Percentiles rank a stretch among this genome's conserved stretches.
Evolutionary conservation across 2,329 filamentous ascomycete genomes (phyloP).

Genomic region (Tolypocladium capitatum): DNA sequence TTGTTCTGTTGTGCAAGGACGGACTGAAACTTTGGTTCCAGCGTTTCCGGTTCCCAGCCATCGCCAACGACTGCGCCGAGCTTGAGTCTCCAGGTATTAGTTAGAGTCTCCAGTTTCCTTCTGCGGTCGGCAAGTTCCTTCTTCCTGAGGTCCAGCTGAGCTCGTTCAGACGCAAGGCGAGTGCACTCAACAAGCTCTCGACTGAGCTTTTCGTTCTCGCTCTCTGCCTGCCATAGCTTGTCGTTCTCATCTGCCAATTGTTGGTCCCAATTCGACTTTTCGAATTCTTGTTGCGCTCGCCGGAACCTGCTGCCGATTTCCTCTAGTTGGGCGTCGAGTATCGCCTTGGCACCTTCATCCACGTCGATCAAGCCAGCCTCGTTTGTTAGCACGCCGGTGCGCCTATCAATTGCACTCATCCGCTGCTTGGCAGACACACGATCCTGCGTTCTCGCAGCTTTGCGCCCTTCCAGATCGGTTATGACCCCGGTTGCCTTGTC

Average conservation of each 20-base stretch:
- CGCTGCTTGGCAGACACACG: conserved; percentile 62
- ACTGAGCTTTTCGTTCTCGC: conserved; percentile 56
- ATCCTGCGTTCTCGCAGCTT: conserved; percentile 58
- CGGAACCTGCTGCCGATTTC: conserved; percentile 53
- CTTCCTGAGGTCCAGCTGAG: conserved; percentile 69
- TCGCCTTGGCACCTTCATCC: conserved; percentile 73
- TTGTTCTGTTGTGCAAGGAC: conserved; percentile 44
- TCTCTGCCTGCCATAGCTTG: conserved; percentile 56
- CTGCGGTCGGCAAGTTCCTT: conserved; percentile 66
- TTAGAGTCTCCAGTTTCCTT: conserved; percentile 64
- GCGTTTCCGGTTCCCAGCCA: conserved; percentile 53
- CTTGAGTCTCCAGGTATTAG: conserved; percentile 58
- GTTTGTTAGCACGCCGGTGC: conserved; percentile 50
- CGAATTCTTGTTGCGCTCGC: conserved; percentile 48
- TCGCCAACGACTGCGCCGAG: conserved; percentile 50
- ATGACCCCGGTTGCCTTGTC: conserved; percentile 59
- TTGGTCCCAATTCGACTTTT: conserved; percentile 53
- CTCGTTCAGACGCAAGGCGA: conserved; percentile 66
- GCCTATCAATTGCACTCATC: conserved; percentile 60
- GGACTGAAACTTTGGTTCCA: conserved; percentile 60
- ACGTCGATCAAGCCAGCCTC: conserved; percentile 61
- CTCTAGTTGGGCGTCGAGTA: conserved; percentile 59
- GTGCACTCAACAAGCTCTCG: conserved; percentile 76
- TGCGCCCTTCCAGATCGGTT: conserved; percentile 60
- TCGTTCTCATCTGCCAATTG: conserved; percentile 54